Percentiles rank a stretch among this genome's conserved stretches.
These are phyloP conservation scores for Rhododendron williamsianum DNA, from an alignment of 148 eudicot species.

Conservation along the genomic window DNA sequence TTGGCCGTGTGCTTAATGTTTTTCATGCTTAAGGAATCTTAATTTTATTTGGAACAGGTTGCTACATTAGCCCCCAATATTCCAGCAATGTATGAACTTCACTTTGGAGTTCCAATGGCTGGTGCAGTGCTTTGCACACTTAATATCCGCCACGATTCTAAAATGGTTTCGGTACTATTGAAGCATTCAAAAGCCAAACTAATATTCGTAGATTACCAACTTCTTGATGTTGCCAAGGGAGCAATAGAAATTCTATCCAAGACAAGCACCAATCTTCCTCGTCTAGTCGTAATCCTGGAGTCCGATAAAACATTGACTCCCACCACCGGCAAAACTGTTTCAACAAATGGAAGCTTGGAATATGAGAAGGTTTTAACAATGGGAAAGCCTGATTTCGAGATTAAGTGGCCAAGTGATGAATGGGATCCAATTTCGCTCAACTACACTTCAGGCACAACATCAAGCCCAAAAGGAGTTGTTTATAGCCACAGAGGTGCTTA, in stretches of 20 bases:
- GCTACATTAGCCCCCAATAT: constrained; percentile 61
- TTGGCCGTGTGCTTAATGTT: background rate
- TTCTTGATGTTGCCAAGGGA: constrained; percentile 31
- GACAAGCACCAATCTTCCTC: constrained; percentile 36
- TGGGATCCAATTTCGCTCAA: constrained; percentile 58
- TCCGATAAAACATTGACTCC: constrained; percentile 17
- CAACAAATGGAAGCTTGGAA: constrained; percentile 18
- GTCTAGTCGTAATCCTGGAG: constrained; percentile 38
- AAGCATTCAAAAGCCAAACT: constrained; percentile 58
- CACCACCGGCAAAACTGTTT: background rate
- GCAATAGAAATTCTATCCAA: constrained; percentile 46
- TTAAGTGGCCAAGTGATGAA: constrained; percentile 51
- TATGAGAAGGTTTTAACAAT: constrained; percentile 43
- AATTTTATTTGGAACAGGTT: constrained; percentile 32
- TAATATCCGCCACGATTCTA: constrained; percentile 58
- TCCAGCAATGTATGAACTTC: constrained; percentile 72
- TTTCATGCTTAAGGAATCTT: background rate
- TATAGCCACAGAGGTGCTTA: constrained; percentile 76
- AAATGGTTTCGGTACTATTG: constrained; percentile 53
- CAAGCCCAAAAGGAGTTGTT: constrained; percentile 70
- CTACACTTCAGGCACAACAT: constrained; percentile 79
- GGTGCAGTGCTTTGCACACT: constrained; percentile 65
- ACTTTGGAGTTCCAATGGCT: constrained; percentile 75
- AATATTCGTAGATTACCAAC: constrained; percentile 51
- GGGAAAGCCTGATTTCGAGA: constrained; percentile 40